phyloP scores from a whole-genome alignment of 2,329 filamentous ascomycete species.

The Colletotrichum agaves region DNA sequence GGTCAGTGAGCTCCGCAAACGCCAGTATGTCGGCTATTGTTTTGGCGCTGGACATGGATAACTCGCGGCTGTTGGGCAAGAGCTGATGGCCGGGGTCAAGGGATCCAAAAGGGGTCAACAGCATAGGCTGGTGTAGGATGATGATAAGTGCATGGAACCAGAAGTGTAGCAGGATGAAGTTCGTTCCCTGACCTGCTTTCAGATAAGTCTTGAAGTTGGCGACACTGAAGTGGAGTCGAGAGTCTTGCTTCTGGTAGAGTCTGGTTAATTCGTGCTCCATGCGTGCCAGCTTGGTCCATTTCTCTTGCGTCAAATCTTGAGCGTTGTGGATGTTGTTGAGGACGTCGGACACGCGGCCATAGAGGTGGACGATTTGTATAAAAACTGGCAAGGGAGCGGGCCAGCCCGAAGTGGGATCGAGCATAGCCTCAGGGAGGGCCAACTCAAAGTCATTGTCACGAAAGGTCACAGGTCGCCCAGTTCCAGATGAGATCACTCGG shows the following conservation, averaged over 20 bases:
- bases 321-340: slow-evolving; percentile 82
- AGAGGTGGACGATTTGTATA: slow-evolving; percentile 86
- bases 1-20: slow-evolving; percentile 86
- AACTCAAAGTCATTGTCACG: slow-evolving; percentile 88
- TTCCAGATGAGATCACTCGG: slow-evolving; percentile 87
- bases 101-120: slow-evolving; percentile 79
- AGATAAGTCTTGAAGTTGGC: slow-evolving; percentile 88
- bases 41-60: slow-evolving; percentile 89
- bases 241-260: slow-evolving; percentile 78
- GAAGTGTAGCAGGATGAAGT: slow-evolving; percentile 86
- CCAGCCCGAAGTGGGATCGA: slow-evolving; percentile 71
- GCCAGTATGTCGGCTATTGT: slow-evolving; percentile 90
- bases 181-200: slow-evolving; percentile 82
- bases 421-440: slow-evolving; percentile 66
- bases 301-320: slow-evolving; percentile 79
- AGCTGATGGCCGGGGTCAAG: slow-evolving; percentile 73
- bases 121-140: slow-evolving; percentile 83
- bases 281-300: slow-evolving; percentile 75
- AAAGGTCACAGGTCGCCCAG: slow-evolving; percentile 84
- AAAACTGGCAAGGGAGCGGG: slow-evolving; percentile 83
- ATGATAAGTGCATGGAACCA: slow-evolving; percentile 92
- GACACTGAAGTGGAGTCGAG: slow-evolving; percentile 83
- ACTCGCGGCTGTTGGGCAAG: slow-evolving; percentile 81
- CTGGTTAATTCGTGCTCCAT: slow-evolving; percentile 84
- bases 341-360: slow-evolving; percentile 85